These are phyloP conservation scores for Neoarthrinium moseri DNA, from an alignment of 2,329 filamentous ascomycete genomes.

Conservation along the genomic window DNA sequence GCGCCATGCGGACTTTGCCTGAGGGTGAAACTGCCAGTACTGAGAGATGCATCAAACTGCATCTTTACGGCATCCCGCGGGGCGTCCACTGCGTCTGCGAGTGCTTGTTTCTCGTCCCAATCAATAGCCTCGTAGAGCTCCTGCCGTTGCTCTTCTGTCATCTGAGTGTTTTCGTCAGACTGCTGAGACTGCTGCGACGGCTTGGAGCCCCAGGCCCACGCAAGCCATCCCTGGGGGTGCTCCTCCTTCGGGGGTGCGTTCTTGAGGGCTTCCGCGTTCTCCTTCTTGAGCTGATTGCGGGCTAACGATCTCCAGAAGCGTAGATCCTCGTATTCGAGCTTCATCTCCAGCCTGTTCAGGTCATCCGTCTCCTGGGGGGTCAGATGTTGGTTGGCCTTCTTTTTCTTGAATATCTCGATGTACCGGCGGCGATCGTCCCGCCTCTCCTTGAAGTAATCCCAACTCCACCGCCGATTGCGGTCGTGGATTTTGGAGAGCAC, in stretches of 20 bases:
- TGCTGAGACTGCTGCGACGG: slow-evolving; percentile 51
- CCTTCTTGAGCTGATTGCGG: slow-evolving; percentile 90
- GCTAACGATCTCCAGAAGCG: slow-evolving; percentile 96
- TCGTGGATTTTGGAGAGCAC: slow-evolving; percentile 94
- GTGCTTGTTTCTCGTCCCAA: slow-evolving; percentile 92
- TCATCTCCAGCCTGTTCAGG: slow-evolving; percentile 76
- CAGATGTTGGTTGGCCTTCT: slow-evolving; percentile 72
- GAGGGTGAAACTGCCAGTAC: slow-evolving; percentile 93
- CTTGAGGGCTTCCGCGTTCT: slow-evolving; percentile 87
- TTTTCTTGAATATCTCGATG: slow-evolving; percentile 95
- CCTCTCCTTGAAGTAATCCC: slow-evolving; percentile 91
- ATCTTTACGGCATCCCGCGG: slow-evolving; percentile 91
- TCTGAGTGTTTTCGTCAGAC: slow-evolving; percentile 74
- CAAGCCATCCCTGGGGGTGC: slow-evolving; percentile 81
- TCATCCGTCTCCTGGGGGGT: slow-evolving; percentile 69
- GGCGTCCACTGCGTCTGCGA: slow-evolving; percentile 83
- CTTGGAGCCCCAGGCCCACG: slow-evolving; percentile 89
- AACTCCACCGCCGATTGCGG: slow-evolving; percentile 88
- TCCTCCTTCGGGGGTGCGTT: slow-evolving; percentile 50
- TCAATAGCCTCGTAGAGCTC: slow-evolving; percentile 97
- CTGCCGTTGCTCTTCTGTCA: slow-evolving; percentile 93
- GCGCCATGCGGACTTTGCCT: slow-evolving; percentile 81
- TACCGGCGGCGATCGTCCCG: slow-evolving; percentile 87
- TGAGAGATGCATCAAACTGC: slow-evolving; percentile 88
- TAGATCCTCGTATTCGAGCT: slow-evolving; percentile 89